Base-by-base conservation (phyloP, 2,329 filamentous ascomycete genomes). In the Pseudopithomyces chartarum region DNA sequence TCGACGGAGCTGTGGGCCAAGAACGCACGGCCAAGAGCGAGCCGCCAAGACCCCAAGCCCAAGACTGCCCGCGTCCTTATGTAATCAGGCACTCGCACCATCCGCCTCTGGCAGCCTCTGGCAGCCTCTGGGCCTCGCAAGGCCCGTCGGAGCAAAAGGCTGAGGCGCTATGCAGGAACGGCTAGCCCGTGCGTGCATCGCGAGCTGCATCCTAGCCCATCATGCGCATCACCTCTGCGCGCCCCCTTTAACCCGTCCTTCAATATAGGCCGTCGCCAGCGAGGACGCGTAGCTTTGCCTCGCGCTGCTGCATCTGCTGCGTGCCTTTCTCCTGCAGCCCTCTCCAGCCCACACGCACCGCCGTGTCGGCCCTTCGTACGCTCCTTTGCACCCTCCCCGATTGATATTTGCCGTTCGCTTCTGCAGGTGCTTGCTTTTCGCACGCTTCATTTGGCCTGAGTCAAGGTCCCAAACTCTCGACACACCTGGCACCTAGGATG, bases 391-490 rank as follows among this genome's bases (percentile, higher is more conserved):
- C 34, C 13, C 54, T 15, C 43, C 54, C 17, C 43, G 34, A 52
- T 44, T 36, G 34, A 23, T n/a, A 33, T 52, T 48, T 49, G 42
- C 42, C 48, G 38, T 52, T 50, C 49, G 43, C 52, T 59, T 56
- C 51, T 55, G 47, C 53, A 45, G 48, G 45, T 39, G 34, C 44
- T 54, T 53, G 52, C 55, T 59, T 61, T 57, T 46, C 56, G 59
- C 63, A 57, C 63, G 59, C 62, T 59, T 64, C 65, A 63, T 64
- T 56, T 61, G 55, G 58, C 57, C 60, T 55, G 26, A 53, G 52
- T 47, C 52, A 52, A 52, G 26, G 44, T 57, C 47, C 29, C 20
- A 50, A 43, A 56, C 54, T 59, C 60, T 66, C 55, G 45, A 66
- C 63, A 61, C 62, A 26, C 49, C 36, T 52, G 43, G 44, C 62